phyloP scores from a whole-genome alignment of 2,329 filamentous ascomycete species.

The Aspergillus vadensis region DNA sequence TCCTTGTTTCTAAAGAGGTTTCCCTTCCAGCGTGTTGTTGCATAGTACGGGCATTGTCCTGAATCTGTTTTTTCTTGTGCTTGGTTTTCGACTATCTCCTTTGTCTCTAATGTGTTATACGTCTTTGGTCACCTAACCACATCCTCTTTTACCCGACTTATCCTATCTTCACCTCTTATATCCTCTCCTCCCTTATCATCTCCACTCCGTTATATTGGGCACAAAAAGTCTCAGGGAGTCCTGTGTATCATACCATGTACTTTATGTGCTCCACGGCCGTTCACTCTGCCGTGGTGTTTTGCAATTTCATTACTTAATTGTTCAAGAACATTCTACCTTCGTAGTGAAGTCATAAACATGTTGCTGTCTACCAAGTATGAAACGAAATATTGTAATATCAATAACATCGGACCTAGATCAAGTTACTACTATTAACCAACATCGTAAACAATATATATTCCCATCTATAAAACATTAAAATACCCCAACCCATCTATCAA shows the following conservation, averaged over 20 bases:
- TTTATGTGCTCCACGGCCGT: conserved; percentile 15
- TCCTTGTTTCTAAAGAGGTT: conserved; percentile 28
- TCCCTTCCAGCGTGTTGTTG: conserved; percentile 37
- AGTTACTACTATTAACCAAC: too few species aligned
- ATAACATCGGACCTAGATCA: too few species aligned
- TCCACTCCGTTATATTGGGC: conserved; percentile 30
- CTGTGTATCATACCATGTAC: conserved; percentile 32
- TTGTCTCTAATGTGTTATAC: conserved; percentile 31
- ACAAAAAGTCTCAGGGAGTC: conserved; percentile 29
- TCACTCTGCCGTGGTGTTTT: conserved; percentile 10
- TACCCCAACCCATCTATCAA: neutral
- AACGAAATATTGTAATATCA: neutral
- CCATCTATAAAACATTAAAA: too few species aligned
- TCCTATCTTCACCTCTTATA: neutral
- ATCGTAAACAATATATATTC: too few species aligned
- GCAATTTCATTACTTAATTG: conserved; percentile 18
- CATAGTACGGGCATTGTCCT: conserved; percentile 35
- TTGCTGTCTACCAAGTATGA: neutral
- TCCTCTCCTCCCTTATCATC: conserved; percentile 22
- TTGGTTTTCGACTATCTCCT: conserved; percentile 24
- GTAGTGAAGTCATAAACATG: neutral
- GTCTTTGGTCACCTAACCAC: conserved; percentile 18
- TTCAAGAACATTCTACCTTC: conserved; percentile 1
- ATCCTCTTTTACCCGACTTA: conserved; percentile 9
- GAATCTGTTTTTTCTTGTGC: conserved; percentile 29